Percentiles rank a stretch among this genome's conserved stretches.
phyloP scores from a whole-genome alignment of 148 eudicot genomes.

The Arbutus unedo region DNA sequence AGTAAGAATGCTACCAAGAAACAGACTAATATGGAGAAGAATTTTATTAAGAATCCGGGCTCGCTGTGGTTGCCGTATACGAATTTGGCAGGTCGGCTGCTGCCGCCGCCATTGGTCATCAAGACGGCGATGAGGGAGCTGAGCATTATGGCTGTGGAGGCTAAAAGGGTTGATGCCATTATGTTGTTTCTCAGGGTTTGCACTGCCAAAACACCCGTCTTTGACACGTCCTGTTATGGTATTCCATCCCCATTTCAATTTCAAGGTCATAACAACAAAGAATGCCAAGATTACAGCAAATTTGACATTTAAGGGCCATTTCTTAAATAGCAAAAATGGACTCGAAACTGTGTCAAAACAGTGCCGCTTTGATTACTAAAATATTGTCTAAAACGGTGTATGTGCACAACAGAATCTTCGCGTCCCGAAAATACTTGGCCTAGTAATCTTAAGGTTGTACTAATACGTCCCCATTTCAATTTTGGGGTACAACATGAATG shows the following conservation, averaged over 20 bases:
- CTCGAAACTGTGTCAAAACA: too few relatives aligned
- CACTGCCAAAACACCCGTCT: conserved; percentile 77
- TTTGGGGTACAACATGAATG: not conserved
- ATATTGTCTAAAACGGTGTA: too few relatives aligned
- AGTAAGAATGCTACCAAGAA: conserved; percentile 69
- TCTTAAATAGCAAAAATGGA: not conserved
- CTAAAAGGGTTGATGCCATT: conserved; percentile 92
- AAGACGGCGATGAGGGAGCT: conserved; percentile 80
- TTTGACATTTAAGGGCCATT: not conserved
- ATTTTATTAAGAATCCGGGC: conserved; percentile 54
- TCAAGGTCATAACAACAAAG: not conserved
- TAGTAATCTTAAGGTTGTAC: not conserved
- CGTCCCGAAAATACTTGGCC: not conserved
- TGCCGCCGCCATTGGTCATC: conserved; percentile 41
- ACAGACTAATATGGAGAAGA: conserved; percentile 73
- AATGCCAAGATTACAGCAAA: not conserved
- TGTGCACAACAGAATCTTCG: too few relatives aligned
- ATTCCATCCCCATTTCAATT: conserved; percentile 20
- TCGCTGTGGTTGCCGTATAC: conserved; percentile 46
- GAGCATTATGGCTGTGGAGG: conserved; percentile 83
- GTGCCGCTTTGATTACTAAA: too few relatives aligned
- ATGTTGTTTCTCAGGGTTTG: conserved; percentile 93
- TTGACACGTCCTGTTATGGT: conserved; percentile 69
- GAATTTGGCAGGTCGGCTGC: conserved; percentile 60
- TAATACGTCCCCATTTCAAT: not conserved